These are phyloP conservation scores for Trametes pubescens DNA, from an alignment of 1,284 basidiomycete genomes.

Conservation along the genomic window DNA sequence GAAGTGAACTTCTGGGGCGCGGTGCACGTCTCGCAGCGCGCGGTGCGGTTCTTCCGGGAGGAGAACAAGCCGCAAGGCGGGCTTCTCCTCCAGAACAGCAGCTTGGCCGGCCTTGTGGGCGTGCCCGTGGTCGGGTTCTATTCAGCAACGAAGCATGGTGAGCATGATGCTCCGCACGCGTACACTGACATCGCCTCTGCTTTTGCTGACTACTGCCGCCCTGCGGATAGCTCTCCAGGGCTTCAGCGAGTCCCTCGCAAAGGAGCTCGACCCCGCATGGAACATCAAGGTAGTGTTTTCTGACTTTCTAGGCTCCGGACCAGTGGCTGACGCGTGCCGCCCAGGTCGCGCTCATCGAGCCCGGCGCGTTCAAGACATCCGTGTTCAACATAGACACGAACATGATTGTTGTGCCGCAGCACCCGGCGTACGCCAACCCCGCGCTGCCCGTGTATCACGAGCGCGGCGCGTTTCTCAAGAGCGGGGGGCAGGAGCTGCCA, in stretches of 20 bases:
- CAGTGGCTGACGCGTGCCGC: neutral
- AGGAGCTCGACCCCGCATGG: constrained; percentile 42
- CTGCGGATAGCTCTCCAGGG: constrained; percentile 45
- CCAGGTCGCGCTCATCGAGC: constrained; percentile 21
- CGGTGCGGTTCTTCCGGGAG: constrained; percentile 49
- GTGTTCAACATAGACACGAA: constrained; percentile 7
- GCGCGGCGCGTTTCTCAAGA: constrained; percentile 11
- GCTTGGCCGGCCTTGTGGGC: constrained; percentile 38
- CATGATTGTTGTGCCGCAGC: constrained; percentile 13
- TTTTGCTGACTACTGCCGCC: neutral
- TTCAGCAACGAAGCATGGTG: constrained; percentile 41
- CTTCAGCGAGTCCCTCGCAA: constrained; percentile 42
- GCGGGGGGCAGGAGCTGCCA: constrained; percentile 14
- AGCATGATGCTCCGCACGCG: neutral
- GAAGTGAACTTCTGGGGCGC: constrained; percentile 52
- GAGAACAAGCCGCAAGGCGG: constrained; percentile 46
- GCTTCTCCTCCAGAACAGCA: constrained; percentile 43
- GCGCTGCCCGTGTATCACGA: constrained; percentile 4
- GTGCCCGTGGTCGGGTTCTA: constrained; percentile 42
- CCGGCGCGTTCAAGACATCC: constrained; percentile 25
- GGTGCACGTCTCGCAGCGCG: constrained; percentile 44
- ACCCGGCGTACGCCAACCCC: constrained; percentile 27
- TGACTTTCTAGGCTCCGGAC: neutral
- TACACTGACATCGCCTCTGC: neutral
- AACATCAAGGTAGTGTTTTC: constrained; percentile 42